Conservation (phyloP, 768 basidiomycete species). For the Termitomyces bulborhizus region DNA sequence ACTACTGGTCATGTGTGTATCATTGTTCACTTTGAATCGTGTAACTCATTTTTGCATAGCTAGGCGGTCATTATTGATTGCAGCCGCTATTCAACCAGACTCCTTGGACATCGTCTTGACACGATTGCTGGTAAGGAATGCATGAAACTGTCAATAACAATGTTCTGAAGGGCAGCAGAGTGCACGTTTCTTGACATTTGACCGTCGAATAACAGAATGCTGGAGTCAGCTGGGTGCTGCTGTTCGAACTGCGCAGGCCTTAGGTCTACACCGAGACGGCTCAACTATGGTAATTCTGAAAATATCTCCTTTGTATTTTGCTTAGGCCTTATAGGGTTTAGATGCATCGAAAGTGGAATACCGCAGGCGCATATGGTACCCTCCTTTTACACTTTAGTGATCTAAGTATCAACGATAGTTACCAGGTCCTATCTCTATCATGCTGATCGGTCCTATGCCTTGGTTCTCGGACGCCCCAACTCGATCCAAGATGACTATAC, state of each 20-base stretch:
- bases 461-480: slow-evolving; percentile 86
- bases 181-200: slow-evolving; percentile 58
- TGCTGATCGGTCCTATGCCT: slow-evolving; percentile 87
- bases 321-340: slow-evolving; percentile 44
- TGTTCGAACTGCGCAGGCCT: slow-evolving; percentile 87
- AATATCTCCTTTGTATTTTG: not conserved
- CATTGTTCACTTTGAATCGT: not conserved
- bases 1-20: slow-evolving; percentile 90
- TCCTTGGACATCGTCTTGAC: slow-evolving; percentile 89
- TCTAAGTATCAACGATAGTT: not conserved
- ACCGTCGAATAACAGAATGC: slow-evolving; percentile 87
- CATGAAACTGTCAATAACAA: slow-evolving; percentile 25
- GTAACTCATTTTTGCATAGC: slow-evolving; percentile 36
- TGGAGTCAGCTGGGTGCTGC: slow-evolving; percentile 96
- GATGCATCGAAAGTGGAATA: slow-evolving; percentile 79
- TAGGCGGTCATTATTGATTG: slow-evolving; percentile 80
- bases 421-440: slow-evolving; percentile 85
- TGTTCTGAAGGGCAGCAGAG: slow-evolving; percentile 38
- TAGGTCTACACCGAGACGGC: slow-evolving; percentile 89
- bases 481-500: slow-evolving; percentile 88
- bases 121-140: slow-evolving; percentile 69
- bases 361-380: slow-evolving; percentile 80
- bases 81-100: slow-evolving; percentile 91
- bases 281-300: slow-evolving; percentile 58
- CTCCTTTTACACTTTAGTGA: not conserved